Base-by-base conservation (phyloP, 441 rosid species). In the Gossypium schwendimanii region DNA sequence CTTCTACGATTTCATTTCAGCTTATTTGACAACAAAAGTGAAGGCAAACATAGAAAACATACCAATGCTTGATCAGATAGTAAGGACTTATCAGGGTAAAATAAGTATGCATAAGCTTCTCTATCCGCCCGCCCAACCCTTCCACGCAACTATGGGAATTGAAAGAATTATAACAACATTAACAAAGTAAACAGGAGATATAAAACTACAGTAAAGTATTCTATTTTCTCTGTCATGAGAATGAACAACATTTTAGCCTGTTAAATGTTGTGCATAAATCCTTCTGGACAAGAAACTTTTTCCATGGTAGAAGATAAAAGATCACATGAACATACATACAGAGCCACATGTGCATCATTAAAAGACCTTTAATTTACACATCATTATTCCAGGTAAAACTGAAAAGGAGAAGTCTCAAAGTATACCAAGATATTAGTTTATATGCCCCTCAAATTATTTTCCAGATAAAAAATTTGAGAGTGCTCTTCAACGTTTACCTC, bases 71-170 rank as follows among this genome's bases (percentile, higher is more conserved):
- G 91, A 71, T 90, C 91, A 57, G 98, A 76, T 65, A 95, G 85
- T 73, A 81, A 78, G 41, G 94, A 86, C 75, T 85, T 90, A 77
- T 91, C 97, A 66, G 93, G 92, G 85, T 93, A 93, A 86, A 93
- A 95, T 76, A 95, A 87, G 84, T 89, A 80, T 39, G 99, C 99
- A 81, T 88, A 87, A 76, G 99, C 99, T 85, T 95, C 97, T 80
- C 88, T 95, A 85, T 91, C 99, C 9, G 97, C 97, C 44, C 98
- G 93, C 24, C 99, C 98, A 80, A 95, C 99, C 84, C 99, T 89
- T 86, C 99, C 98, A 60, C 97, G 97, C 88, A 93, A 81, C 99
- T 95, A 81, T 80, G 17, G 70, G 47, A 74, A 74, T 71, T 3
- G 2, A 58, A 54, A 57, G 59, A 71, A 68, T n/a, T 20, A 68